Percentiles rank a stretch among this genome's conserved stretches.
Conservation (phyloP, 2,329 filamentous ascomycete genomes). For the Sclerotiophoma versabilis region DNA sequence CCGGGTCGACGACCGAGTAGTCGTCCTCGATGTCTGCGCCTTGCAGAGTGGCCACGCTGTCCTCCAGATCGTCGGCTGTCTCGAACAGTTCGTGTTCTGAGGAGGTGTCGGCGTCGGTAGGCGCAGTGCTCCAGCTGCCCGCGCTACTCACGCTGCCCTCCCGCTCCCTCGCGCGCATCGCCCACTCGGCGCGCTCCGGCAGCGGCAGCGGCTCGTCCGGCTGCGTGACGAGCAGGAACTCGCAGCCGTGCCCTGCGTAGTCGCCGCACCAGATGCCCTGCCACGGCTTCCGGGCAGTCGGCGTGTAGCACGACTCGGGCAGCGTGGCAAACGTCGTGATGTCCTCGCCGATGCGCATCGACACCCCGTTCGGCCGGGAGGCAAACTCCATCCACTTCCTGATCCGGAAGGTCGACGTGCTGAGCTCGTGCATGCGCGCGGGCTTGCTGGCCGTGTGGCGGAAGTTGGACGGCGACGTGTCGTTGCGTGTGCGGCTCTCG, state of each 20-base stretch:
- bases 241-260: constrained; percentile 85
- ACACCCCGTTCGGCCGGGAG: constrained; percentile 36
- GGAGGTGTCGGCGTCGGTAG: constrained; percentile 21
- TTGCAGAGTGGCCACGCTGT: constrained; percentile 47
- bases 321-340: constrained; percentile 75
- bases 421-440: constrained; percentile 63
- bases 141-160: constrained; percentile 40
- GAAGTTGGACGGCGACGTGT: constrained; percentile 52
- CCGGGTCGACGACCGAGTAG: too few relatives aligned
- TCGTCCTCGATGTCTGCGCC: constrained; percentile 7
- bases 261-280: constrained; percentile 93
- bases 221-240: constrained; percentile 85
- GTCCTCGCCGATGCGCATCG: constrained; percentile 58
- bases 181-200: constrained; percentile 45
- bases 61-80: constrained; percentile 45
- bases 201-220: constrained; percentile 60
- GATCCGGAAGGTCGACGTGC: constrained; percentile 72
- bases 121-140: constrained; percentile 44
- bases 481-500: constrained; percentile 62
- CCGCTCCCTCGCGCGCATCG: constrained; percentile 33
- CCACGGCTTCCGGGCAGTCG: constrained; percentile 80
- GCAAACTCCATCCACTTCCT: constrained; percentile 77
- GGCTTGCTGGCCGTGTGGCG: constrained; percentile 59
- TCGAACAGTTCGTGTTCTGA: constrained; percentile 16
- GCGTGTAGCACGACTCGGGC: constrained; percentile 76